Conservation (phyloP, 352 stramenopile genomes). For the Pythium utonaiense region DNA sequence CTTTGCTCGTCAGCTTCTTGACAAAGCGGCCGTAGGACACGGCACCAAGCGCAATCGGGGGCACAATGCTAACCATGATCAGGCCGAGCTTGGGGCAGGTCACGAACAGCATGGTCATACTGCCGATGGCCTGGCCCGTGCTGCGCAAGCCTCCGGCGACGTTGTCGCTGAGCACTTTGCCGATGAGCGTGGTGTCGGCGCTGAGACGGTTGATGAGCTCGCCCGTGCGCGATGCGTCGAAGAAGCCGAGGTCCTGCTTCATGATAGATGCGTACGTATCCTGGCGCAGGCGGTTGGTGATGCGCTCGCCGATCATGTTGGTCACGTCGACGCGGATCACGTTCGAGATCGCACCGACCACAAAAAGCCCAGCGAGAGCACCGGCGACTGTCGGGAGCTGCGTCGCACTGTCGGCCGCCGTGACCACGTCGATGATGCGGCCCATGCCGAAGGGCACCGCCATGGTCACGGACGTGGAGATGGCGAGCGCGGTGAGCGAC, state of each 20-base stretch:
- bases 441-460: conserved; percentile 79
- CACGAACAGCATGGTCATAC: conserved; percentile 88
- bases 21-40: conserved; percentile 88
- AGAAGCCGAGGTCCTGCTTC: conserved; percentile 89
- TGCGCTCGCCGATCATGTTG: conserved; percentile 86
- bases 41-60: conserved; percentile 86
- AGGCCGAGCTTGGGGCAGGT: conserved; percentile 89
- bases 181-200: conserved; percentile 89
- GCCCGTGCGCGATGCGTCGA: conserved; percentile 86
- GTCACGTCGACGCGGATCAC: conserved; percentile 71
- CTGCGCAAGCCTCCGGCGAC: conserved; percentile 73
- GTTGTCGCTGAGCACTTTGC: conserved; percentile 92
- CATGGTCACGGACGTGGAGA: conserved; percentile 77
- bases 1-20: conserved; percentile 78
- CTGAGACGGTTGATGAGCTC: conserved; percentile 91
- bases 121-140: conserved; percentile 77
- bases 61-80: conserved; percentile 89
- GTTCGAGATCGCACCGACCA: conserved; percentile 63
- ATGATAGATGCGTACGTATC: conserved; percentile 79
- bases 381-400: conserved; percentile 49
- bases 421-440: conserved; percentile 76
- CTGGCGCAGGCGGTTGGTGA: conserved; percentile 74
- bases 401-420: conserved; percentile 32
- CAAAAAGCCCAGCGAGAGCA: conserved; percentile 64
- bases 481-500: conserved; percentile 55